phyloP scores from a whole-genome alignment of 768 basidiomycete genomes.

The Russula vinacea region DNA sequence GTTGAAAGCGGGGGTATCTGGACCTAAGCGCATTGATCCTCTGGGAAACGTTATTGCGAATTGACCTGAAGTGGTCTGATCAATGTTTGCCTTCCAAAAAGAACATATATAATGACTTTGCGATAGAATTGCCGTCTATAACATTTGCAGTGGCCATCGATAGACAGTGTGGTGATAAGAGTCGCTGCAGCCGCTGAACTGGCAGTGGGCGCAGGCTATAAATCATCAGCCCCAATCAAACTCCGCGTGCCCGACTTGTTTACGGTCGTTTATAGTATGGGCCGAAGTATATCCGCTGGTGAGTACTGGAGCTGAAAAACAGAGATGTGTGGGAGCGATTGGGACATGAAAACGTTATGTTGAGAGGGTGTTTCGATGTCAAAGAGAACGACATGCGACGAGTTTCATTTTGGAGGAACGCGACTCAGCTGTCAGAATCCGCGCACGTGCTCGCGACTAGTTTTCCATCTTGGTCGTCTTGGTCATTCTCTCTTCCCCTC shows the following conservation, averaged over 20 bases:
- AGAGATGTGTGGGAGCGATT: neutral
- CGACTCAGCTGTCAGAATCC: neutral
- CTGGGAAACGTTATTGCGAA: conserved; percentile 72
- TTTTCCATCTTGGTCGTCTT: neutral
- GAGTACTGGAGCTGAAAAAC: neutral
- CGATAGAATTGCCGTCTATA: conserved; percentile 82
- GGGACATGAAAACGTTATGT: conserved; percentile 4
- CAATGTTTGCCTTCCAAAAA: conserved; percentile 4
- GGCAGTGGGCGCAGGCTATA: conserved; percentile 12
- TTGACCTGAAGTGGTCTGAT: conserved; percentile 52
- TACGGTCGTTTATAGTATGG: neutral
- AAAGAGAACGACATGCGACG: neutral
- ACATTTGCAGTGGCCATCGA: conserved; percentile 43
- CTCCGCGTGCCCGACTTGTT: neutral
- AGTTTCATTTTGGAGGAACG: neutral
- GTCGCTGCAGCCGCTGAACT: conserved; percentile 7
- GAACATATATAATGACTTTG: conserved; percentile 57
- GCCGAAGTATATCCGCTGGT: neutral
- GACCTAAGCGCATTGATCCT: conserved; percentile 63
- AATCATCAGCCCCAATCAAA: neutral
- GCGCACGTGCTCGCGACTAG: conserved; percentile 14
- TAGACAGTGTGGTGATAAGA: conserved; percentile 7
- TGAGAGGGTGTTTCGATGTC: neutral
- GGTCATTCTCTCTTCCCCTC: neutral
- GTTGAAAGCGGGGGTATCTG: conserved; percentile 82